Evolutionary conservation across 805 yeast genomes (phyloP).

Genomic region (Candida railenensis): DNA sequence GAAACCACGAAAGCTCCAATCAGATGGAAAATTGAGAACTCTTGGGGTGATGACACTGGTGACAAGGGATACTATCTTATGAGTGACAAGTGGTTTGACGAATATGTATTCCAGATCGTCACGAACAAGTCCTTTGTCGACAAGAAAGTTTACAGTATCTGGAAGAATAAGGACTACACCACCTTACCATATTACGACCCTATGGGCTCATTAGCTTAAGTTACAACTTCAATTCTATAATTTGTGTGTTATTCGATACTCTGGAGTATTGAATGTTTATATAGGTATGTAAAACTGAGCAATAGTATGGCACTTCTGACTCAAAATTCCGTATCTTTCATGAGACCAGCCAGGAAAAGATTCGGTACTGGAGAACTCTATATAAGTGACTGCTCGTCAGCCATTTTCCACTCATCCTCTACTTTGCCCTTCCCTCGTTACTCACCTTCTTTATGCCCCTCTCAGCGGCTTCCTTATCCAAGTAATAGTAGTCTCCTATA

Average conservation of each 20-base stretch:
- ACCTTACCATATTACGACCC: conserved; percentile 42
- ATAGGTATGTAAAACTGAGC: no score
- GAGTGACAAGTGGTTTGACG: conserved; percentile 46
- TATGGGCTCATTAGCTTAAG: conserved; percentile 42
- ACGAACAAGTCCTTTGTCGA: conserved; percentile 36
- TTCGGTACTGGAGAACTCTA: no score
- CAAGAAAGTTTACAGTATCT: conserved; percentile 33
- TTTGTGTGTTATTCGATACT: no score
- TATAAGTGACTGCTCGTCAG: no score
- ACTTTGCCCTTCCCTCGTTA: conserved; percentile 19
- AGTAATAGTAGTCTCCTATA: conserved; percentile 31
- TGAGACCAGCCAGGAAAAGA: no score
- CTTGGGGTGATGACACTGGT: conserved; percentile 43
- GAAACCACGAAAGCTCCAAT: conserved; percentile 37
- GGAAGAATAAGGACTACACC: conserved; percentile 30
- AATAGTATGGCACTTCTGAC: no score
- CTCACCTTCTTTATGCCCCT: conserved; percentile 35
- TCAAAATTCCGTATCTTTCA: no score
- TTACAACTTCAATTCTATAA: not conserved
- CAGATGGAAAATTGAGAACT: conserved; percentile 45
- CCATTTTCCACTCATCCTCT: no score
- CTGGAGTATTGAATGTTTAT: not conserved
- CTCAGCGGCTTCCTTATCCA: conserved; percentile 40
- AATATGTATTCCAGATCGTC: conserved; percentile 43
- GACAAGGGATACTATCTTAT: conserved; percentile 42